Percentiles rank a stretch among this genome's conserved stretches.
Evolutionary conservation across 805 yeast species (phyloP).

Genomic region (Candida broadrunensis): DNA sequence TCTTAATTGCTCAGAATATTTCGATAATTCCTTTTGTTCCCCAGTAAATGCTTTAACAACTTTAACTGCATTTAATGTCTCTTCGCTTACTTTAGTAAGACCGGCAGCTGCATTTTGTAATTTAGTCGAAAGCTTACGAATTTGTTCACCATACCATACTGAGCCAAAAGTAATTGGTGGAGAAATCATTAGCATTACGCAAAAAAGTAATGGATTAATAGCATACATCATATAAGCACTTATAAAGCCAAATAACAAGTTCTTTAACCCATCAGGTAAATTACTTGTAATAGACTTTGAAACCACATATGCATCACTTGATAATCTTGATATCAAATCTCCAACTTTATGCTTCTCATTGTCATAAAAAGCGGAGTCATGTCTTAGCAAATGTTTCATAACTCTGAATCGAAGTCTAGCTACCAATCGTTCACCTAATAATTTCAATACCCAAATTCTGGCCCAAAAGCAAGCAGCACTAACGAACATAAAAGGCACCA

Average conservation of each 20-base stretch:
- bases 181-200: slow-evolving; percentile 42
- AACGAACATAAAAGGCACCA: slow-evolving; percentile 43
- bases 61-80: slow-evolving; percentile 40
- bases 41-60: slow-evolving; percentile 44
- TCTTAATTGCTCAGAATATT: slow-evolving; percentile 36
- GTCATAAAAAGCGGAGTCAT: slow-evolving; percentile 41
- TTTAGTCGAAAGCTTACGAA: slow-evolving; percentile 36
- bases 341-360: slow-evolving; percentile 45
- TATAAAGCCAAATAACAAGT: slow-evolving; percentile 38
- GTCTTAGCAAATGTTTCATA: slow-evolving; percentile 41
- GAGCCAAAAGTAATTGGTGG: slow-evolving; percentile 46
- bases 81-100: slow-evolving; percentile 42
- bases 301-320: slow-evolving; percentile 46
- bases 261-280: slow-evolving; percentile 44
- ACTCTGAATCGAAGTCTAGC: slow-evolving; percentile 40
- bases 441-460: slow-evolving; percentile 39
- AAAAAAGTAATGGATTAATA: slow-evolving; percentile 40
- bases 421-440: slow-evolving; percentile 43
- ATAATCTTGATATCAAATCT: slow-evolving; percentile 41
- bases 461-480: slow-evolving; percentile 48
- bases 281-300: slow-evolving; percentile 41
- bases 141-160: slow-evolving; percentile 44
- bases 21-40: slow-evolving; percentile 37
- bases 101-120: slow-evolving; percentile 45
- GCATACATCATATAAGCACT: slow-evolving; percentile 44